Base-by-base conservation (phyloP, 345 rosid genomes). In the Erodium maritimum region DNA sequence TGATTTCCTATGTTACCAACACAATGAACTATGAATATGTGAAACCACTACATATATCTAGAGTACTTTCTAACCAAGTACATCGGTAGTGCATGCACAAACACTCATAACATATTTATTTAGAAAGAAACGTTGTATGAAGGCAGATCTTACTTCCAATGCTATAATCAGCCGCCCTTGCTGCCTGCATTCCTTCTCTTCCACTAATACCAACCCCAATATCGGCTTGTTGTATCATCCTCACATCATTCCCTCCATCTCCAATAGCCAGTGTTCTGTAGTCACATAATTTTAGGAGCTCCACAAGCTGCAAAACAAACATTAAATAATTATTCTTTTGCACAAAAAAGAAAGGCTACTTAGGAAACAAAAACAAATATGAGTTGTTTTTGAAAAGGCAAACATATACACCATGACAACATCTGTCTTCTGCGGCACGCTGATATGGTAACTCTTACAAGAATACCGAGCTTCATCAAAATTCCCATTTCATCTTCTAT, bases 221-320 rank as follows among this genome's bases (percentile, higher is more conserved):
- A 67, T 90, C 99, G 63, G 99, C 96, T 78, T 93, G 90, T 61
- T 93, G 99, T 68, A 93, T 93, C 99, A 93, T 93, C 76, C 95
- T 79, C 76, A 93, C 97, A 77, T 93, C 99, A 83, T 93, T 93
- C 59, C 99, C 99, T 62, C 97, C 99, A 66, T 93, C 97, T 61
- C 97, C 99, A 79, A 90, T 82, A 19, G 99, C 99, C 67, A 93
- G 75, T 29, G 95, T 90, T 75, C 97, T 80, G 75, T 93, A 93
- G 67, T 93, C 97, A 52, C 99, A 87, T 53, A 89, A 89, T 78
- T 87, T 93, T 60, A 93, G 70, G 54, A 93, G 81, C 69, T 89
- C 80, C 65, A 93, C 99, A 54, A 93, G 91, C 97, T 90, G 91
- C 73, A 67, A 60, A 65, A 63, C 20, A 34, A 55, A 66, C 24